A percentile compares a stretch with the other conserved stretches of the same genome.
Conservation (phyloP, 2,329 filamentous ascomycete genomes). For the Daldinia eschscholtzii region DNA sequence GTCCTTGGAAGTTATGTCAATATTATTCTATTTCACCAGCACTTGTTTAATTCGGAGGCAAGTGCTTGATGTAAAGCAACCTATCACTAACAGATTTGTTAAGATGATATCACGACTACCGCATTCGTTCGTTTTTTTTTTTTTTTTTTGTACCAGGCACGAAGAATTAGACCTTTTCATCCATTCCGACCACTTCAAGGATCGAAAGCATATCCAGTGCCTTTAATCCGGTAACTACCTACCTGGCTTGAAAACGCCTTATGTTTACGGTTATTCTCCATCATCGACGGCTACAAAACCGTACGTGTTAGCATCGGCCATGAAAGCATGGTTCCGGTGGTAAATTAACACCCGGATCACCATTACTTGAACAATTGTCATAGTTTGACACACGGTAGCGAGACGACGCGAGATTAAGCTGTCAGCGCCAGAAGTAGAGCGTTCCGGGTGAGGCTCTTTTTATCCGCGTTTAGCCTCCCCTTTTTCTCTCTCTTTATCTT, state of each 20-base stretch:
- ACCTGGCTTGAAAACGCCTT: no score
- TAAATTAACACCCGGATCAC: conserved; percentile 34
- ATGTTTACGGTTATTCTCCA: not conserved
- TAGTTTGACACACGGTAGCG: conserved; percentile 10
- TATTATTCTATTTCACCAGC: not conserved
- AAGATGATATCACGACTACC: not conserved
- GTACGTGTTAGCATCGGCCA: not conserved
- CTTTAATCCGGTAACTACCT: no score
- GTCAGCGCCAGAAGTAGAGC: conserved; percentile 11
- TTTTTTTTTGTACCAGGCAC: not conserved
- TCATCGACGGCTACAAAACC: not conserved
- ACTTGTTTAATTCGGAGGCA: not conserved
- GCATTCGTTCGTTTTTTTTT: not conserved
- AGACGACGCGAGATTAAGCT: conserved; percentile 21
- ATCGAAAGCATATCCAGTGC: no score
- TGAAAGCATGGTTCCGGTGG: conserved; percentile 6
- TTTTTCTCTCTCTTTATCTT: conserved; percentile 12
- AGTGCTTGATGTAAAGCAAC: not conserved
- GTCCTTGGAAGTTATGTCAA: no score
- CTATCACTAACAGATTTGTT: not conserved
- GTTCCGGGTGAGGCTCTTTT: conserved; percentile 35
- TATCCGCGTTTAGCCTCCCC: conserved; percentile 33
- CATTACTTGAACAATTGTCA: conserved; percentile 19
- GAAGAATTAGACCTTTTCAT: not conserved
- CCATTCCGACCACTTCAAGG: not conserved